Evolutionary conservation across 179 eudicot genomes (phyloP).

Genomic region (Actinidia polygama): DNA sequence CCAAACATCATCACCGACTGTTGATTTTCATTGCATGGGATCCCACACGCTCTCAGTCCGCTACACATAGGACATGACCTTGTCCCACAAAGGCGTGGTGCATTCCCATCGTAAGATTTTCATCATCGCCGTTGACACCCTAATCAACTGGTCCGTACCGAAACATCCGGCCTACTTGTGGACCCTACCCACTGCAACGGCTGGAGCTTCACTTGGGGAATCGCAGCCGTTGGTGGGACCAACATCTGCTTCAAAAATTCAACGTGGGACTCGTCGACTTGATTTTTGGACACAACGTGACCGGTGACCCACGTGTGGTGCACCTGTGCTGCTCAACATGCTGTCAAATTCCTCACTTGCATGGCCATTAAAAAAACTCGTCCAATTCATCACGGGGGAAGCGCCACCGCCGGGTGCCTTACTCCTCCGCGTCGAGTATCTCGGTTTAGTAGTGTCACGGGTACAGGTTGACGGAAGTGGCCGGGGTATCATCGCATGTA

Average conservation of each 20-base stretch:
- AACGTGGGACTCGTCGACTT: slow-evolving; percentile 34
- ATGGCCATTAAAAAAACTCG: not conserved
- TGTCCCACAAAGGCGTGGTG: slow-evolving; percentile 59
- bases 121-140: not conserved
- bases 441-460: slow-evolving; percentile 8
- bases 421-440: not conserved
- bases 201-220: slow-evolving; percentile 68
- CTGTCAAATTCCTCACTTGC: not conserved
- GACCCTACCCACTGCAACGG: slow-evolving; percentile 73
- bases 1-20: not conserved
- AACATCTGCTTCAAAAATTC: slow-evolving; percentile 55
- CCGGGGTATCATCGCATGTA: not conserved
- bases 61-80: too few relatives aligned
- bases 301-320: slow-evolving; percentile 14
- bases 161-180: slow-evolving; percentile 56
- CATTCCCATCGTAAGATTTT: slow-evolving; percentile 8
- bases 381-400: not conserved
- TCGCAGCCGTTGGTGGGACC: slow-evolving; percentile 63
- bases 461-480: slow-evolving; percentile 9
- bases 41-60: too few relatives aligned
- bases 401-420: not conserved
- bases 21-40: not conserved
- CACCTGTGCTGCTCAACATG: slow-evolving; percentile 15
- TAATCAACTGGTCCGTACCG: slow-evolving; percentile 47
- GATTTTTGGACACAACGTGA: not conserved